Conservation (phyloP, 148 eudicot species). For the Amaranthus cruentus region DNA sequence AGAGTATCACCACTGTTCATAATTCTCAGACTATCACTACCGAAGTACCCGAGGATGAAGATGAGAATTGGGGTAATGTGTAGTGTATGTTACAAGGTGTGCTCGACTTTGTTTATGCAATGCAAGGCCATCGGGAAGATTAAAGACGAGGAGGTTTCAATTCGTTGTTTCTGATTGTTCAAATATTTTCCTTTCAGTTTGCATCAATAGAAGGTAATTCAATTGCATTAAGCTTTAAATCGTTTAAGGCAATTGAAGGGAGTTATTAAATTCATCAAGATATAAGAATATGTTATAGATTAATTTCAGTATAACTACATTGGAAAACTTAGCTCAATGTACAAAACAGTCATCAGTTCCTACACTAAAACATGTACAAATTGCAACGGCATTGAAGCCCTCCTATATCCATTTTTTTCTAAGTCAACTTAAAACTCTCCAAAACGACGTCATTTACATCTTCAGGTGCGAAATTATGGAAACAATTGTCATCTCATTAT, state of each 20-base stretch:
- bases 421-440: background rate
- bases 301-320: conserved; percentile 3
- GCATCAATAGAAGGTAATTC: no score
- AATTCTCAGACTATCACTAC: no score
- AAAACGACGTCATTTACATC: background rate
- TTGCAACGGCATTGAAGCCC: background rate
- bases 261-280: background rate
- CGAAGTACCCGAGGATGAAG: no score
- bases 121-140: no score
- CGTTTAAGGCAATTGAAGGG: background rate
- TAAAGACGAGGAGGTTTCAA: no score
- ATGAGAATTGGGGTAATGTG: no score
- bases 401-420: conserved; percentile 5
- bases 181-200: no score
- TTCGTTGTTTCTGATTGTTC: no score
- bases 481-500: conserved; percentile 23
- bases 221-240: no score
- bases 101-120: no score
- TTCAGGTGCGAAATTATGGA: background rate
- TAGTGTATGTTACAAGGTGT: no score
- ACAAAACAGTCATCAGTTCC: background rate
- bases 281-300: background rate
- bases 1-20: no score
- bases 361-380: conserved; percentile 18
- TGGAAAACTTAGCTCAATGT: conserved; percentile 6